phyloP scores from a whole-genome alignment of 805 yeast species.

The Brettanomyces anomalus region DNA sequence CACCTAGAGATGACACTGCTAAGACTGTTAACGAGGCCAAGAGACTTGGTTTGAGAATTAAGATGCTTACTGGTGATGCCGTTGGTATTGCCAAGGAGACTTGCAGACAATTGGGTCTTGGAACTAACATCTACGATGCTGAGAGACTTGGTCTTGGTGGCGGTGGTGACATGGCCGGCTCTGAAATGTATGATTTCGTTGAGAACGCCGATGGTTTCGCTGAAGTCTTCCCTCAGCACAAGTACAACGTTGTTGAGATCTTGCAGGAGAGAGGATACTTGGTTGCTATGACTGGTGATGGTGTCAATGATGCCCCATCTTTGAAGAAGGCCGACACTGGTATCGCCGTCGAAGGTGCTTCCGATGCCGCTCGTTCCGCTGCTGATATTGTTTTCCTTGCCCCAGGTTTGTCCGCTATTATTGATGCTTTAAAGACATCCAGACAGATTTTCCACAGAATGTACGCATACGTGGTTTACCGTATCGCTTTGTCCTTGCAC shows the following conservation, averaged over 20 bases:
- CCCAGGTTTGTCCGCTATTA: slow-evolving; percentile 88
- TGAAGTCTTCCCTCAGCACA: slow-evolving; percentile 96
- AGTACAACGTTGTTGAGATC: slow-evolving; percentile 89
- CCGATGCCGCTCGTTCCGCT: slow-evolving; percentile 93
- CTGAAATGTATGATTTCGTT: slow-evolving; percentile 91
- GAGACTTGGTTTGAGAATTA: slow-evolving; percentile 82
- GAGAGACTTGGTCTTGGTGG: slow-evolving; percentile 94
- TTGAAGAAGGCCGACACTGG: slow-evolving; percentile 90
- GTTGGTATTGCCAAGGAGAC: slow-evolving; percentile 98
- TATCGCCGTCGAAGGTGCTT: slow-evolving; percentile 96
- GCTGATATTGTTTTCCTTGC: slow-evolving; percentile 92
- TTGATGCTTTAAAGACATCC: slow-evolving; percentile 87
- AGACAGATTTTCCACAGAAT: slow-evolving; percentile 97
- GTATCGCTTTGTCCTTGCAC: slow-evolving; percentile 89
- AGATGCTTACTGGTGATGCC: slow-evolving; percentile 98
- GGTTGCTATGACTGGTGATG: slow-evolving; percentile 98
- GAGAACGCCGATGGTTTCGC: slow-evolving; percentile 97
- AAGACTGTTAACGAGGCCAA: slow-evolving; percentile 87
- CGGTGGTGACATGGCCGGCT: slow-evolving; percentile 87
- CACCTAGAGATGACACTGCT: slow-evolving; percentile 97
- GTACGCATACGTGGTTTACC: slow-evolving; percentile 94
- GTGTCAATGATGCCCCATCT: slow-evolving; percentile 95
- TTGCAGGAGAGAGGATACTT: slow-evolving; percentile 90
- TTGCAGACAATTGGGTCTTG: slow-evolving; percentile 92
- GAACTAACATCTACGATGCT: slow-evolving; percentile 92